Evolutionary conservation across 495 filamentous ascomycete species (phyloP), one percentile per base, ranked within the genome.

Genomic region (Aspergillus haitiensis): DNA sequence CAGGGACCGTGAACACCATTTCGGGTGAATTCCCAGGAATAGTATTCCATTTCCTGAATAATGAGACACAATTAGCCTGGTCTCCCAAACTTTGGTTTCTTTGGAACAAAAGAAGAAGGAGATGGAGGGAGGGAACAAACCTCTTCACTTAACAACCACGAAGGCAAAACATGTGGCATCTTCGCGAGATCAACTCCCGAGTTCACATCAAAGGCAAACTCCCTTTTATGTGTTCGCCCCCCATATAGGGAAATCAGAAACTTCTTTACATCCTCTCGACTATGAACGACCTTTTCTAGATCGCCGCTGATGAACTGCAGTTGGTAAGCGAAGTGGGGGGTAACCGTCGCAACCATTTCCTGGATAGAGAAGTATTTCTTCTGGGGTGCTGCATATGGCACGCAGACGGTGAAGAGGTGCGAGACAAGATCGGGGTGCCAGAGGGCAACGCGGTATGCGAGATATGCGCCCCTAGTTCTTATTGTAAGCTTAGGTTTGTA

Each of bases 281-380:
- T 77, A 6, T 72, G 70, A 21, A 93, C 66, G 6, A 72, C 68
- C 32, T 73, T 73, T 66, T 93, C 89, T 16, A 93, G 75, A 10
- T 87, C 84, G 0, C 82, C 81, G 31, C 85, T 81, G 0, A 76
- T 79, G 35, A 98, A 82, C 37, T 92, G 90, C 39, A 95, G 64
- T 75, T 98, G 93, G 70, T 98, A 98, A 16, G 64, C 78, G 67
- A 91, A 91, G 62, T 89, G 85, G n/a, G 91, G 91, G 40, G 87
- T 58, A n/a, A 73, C 66, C 11, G 64, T 81, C 9, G 73, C 67
- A 6, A 88, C 82, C 3, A 91, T 60, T 4, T 83, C 59, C 52
- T 87, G 79, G 0, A 86, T 63, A 0, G 83, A 66, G 5, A 80
- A 15, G 58, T 78, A 88, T 35, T 70, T 64, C 47, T 75, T 70